Conservation (phyloP, 371 early-diverging fungal genomes). For the Mucor velutinosus region DNA sequence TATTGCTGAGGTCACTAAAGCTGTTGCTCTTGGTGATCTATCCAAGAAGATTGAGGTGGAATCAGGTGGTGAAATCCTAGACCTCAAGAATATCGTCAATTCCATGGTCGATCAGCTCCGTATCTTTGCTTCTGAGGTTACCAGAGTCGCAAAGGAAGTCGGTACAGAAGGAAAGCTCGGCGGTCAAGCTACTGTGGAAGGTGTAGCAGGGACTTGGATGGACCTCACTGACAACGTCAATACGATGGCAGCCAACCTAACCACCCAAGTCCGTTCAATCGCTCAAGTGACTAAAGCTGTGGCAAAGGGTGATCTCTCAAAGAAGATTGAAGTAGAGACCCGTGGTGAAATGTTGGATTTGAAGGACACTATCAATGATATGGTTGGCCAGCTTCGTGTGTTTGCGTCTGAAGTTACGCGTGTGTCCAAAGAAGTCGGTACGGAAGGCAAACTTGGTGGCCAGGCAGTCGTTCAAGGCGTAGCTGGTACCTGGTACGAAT, state of each 20-base stretch:
- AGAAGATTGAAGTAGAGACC: constrained; percentile 39
- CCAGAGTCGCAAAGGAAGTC: too few species aligned
- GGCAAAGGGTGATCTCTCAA: constrained; percentile 56
- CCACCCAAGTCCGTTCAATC: constrained; percentile 62
- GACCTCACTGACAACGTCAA: constrained; percentile 71
- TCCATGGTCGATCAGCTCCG: too few species aligned
- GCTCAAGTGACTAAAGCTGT: constrained; percentile 64
- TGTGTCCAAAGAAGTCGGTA: constrained; percentile 25
- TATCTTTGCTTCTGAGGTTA: too few species aligned
- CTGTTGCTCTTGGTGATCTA: constrained; percentile 67
- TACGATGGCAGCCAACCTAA: constrained; percentile 63
- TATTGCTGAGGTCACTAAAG: constrained; percentile 61
- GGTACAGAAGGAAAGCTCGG: too few species aligned
- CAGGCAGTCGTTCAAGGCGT: too few species aligned
- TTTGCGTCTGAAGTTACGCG: background rate
- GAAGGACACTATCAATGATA: too few species aligned
- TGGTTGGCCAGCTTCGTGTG: too few species aligned
- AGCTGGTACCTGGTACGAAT: too few species aligned
- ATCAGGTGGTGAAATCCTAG: constrained; percentile 59
- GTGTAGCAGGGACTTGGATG: constrained; percentile 60
- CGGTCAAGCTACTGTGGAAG: too few species aligned
- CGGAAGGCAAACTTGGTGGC: too few species aligned
- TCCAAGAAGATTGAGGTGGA: constrained; percentile 45
- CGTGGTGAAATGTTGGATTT: constrained; percentile 48
- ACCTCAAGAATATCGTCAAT: background rate